Evolutionary conservation across 768 basidiomycete species (phyloP), one percentile per base, ranked within the genome.

Genomic region (Mycena haematopus): DNA sequence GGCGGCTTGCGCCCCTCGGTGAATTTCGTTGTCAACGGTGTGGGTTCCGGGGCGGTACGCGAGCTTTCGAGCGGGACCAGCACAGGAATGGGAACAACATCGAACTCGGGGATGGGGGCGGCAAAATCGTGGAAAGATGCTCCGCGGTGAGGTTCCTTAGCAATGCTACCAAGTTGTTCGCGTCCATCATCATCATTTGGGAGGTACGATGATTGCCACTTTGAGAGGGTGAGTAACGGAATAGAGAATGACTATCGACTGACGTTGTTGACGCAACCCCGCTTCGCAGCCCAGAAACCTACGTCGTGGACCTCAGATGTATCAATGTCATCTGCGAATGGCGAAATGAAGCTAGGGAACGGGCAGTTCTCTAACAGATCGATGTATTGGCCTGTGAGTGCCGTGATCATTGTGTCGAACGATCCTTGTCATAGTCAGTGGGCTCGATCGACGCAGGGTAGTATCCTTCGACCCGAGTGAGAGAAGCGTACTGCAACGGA

Each of bases 301-400:
- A 25, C 31, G 10, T 60, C 58, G 10, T 25, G 36, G n/a, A 31
- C 36, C 0, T 54, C 59, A 9, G 53, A 61, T 14, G n/a, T 22
- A 19, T 33, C 25, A n/a, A n/a, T n/a, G n/a, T n/a, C n/a, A n/a
- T n/a, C n/a, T n/a, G n/a, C n/a, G n/a, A n/a, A n/a, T n/a, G n/a
- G n/a, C n/a, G n/a, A n/a, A n/a, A n/a, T n/a, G n/a, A 19, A 15
- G 9, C 11, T 29, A n/a, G 59, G 42, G 0, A 60, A 2, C 6
- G 59, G 52, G 17, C 59, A 60, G 36, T 55, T 52, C 13, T 46
- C 59, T 7, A 45, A 54, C 3, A 60, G 36, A n/a, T 60, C 53
- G 13, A 61, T 46, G 19, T 47, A 61, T 25, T 61, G 59, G 36
- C 47, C 52, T 6, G 52, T 52, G 4, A 60, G 35, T 1, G 52